Conservation (phyloP, 805 yeast species). For the Metschnikowia lochheadii region DNA sequence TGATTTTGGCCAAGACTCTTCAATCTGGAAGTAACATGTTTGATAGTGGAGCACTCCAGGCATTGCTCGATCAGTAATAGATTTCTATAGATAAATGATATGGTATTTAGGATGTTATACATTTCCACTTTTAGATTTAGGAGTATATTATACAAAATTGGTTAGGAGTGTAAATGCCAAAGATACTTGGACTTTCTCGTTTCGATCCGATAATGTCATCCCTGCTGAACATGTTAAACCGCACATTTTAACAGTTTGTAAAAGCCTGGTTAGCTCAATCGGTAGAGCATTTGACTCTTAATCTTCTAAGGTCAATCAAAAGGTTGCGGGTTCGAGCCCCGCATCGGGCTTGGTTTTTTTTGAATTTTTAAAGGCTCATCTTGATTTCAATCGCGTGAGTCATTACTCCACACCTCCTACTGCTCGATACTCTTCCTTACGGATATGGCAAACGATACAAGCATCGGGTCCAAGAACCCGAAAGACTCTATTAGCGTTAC, state of each 20-base stretch:
- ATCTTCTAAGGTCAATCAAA: slow-evolving; percentile 20
- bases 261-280: slow-evolving; percentile 23
- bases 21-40: slow-evolving; percentile 58
- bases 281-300: slow-evolving; percentile 24
- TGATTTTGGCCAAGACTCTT: slow-evolving; percentile 51
- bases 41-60: slow-evolving; percentile 46
- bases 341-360: slow-evolving; percentile 20
- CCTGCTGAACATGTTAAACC: not conserved
- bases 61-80: slow-evolving; percentile 9
- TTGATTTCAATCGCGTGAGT: not conserved
- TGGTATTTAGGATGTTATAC: too few species aligned
- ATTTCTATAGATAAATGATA: too few species aligned
- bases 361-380: not conserved
- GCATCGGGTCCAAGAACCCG: not conserved
- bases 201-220: too few species aligned
- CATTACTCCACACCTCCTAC: not conserved
- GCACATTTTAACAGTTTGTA: not conserved
- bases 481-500: slow-evolving; percentile 3
- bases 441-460: slow-evolving; percentile 1
- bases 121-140: too few species aligned
- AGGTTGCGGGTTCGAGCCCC: slow-evolving; percentile 26
- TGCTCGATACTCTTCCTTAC: not conserved
- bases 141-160: too few species aligned
- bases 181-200: too few species aligned
- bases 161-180: too few species aligned